These are phyloP conservation scores for Penicillium sp. DNA, from an alignment of 2,329 filamentous ascomycete species.

Conservation along the genomic window DNA sequence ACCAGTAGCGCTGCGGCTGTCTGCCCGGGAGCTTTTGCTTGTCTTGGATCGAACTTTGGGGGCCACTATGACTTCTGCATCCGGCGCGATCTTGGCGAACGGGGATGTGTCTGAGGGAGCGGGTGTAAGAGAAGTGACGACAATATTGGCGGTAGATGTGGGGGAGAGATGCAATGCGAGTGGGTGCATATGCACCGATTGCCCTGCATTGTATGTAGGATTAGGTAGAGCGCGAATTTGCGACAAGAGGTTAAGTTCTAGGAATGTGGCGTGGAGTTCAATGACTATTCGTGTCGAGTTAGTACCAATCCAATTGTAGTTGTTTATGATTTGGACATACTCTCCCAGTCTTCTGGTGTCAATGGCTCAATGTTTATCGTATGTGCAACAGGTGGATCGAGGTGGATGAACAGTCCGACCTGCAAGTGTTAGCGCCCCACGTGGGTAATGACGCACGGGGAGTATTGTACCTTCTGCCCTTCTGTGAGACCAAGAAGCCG, in stretches of 20 bases:
- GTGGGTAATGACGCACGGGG: neutral
- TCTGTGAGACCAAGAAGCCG: conserved; percentile 72
- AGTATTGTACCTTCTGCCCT: conserved; percentile 67
- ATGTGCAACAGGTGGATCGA: conserved; percentile 86
- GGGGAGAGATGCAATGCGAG: conserved; percentile 91
- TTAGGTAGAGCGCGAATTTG: conserved; percentile 94
- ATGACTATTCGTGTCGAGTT: conserved; percentile 58
- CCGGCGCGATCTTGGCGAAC: conserved; percentile 89
- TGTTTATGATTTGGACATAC: conserved; percentile 38
- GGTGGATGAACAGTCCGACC: conserved; percentile 67
- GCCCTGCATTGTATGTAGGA: conserved; percentile 61
- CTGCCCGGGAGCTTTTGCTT: conserved; percentile 61
- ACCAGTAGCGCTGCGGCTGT: conserved; percentile 76
- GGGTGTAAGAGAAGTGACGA: conserved; percentile 78
- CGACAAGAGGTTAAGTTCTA: conserved; percentile 87
- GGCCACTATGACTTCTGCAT: conserved; percentile 95
- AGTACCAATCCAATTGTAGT: neutral
- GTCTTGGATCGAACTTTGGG: conserved; percentile 80
- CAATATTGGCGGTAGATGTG: conserved; percentile 91
- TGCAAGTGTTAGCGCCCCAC: conserved; percentile 43
- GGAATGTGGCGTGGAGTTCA: conserved; percentile 90
- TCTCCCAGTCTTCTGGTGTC: conserved; percentile 96
- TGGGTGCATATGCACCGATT: conserved; percentile 64
- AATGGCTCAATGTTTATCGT: conserved; percentile 96
- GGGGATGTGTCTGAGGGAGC: conserved; percentile 63